Percentiles rank a stretch among this genome's conserved stretches.
Evolutionary conservation across 768 basidiomycete genomes (phyloP).

Genomic region (Inosperma sp.): DNA sequence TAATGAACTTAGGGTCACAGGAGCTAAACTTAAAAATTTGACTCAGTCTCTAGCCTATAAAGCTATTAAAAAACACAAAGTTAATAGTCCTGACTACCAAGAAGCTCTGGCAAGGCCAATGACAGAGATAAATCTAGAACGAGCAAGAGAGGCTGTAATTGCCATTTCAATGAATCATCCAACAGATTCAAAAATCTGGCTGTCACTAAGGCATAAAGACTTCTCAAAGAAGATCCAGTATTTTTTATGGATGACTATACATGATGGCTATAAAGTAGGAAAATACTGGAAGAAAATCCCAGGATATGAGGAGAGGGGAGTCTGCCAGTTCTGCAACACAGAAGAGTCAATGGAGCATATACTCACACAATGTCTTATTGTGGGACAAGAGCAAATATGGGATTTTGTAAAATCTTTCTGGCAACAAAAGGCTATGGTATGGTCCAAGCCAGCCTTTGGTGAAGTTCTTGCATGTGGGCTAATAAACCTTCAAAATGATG

Average conservation of each 20-base stretch:
- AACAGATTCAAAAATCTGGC: slow-evolving; percentile 11
- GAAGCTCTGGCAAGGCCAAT: neutral
- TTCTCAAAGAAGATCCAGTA: slow-evolving; percentile 5
- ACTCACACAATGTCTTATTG: slow-evolving; percentile 20
- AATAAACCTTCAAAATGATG: neutral
- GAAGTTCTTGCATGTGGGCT: slow-evolving; percentile 1
- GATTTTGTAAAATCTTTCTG: neutral
- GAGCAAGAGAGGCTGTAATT: neutral
- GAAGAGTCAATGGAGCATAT: slow-evolving; percentile 30
- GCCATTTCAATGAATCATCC: neutral
- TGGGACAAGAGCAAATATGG: slow-evolving; percentile 17
- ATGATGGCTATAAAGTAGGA: slow-evolving; percentile 20
- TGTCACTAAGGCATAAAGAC: slow-evolving; percentile 3
- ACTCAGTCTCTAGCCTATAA: neutral
- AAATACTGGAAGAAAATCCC: slow-evolving; percentile 24
- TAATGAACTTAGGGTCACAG: neutral
- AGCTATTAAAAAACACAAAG: neutral
- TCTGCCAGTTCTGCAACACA: slow-evolving; percentile 16
- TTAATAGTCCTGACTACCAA: neutral
- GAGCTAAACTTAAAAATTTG: neutral
- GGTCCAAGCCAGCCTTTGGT: neutral
- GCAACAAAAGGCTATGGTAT: neutral
- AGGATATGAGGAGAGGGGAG: slow-evolving; percentile 7
- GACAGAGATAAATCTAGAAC: neutral
- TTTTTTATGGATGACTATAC: slow-evolving; percentile 22